phyloP scores from a whole-genome alignment of 768 basidiomycete species.

The Macrolepiota fuliginosa region DNA sequence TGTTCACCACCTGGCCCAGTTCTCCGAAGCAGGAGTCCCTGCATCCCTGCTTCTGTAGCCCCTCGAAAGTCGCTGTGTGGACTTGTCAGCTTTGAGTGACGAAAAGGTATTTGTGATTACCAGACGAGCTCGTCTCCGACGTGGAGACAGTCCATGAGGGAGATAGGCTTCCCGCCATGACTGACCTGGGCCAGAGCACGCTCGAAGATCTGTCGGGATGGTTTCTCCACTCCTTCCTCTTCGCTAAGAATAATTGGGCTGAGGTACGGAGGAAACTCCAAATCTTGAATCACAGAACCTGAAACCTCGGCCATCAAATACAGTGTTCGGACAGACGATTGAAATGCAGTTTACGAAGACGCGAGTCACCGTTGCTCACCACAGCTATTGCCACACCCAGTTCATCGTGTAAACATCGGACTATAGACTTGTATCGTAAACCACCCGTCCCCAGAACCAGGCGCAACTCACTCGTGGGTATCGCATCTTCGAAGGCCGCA shows the following conservation, averaged over 20 bases:
- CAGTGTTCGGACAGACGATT: background rate
- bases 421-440: conserved; percentile 25
- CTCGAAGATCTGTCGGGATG: conserved; percentile 56
- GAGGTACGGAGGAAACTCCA: conserved; percentile 49
- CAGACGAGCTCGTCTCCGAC: conserved; percentile 72
- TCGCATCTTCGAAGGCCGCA: conserved; percentile 31
- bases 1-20: conserved; percentile 44
- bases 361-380: conserved; percentile 70
- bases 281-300: conserved; percentile 58
- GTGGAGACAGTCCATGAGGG: conserved; percentile 52
- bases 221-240: conserved; percentile 69
- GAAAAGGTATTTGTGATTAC: conserved; percentile 34
- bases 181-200: conserved; percentile 33
- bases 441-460: background rate
- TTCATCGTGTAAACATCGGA: conserved; percentile 39
- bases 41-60: conserved; percentile 51
- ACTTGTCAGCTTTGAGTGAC: background rate
- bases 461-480: conserved; percentile 25
- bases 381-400: conserved; percentile 52
- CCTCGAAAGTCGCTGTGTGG: conserved; percentile 64
- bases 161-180: conserved; percentile 23
- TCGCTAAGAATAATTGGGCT: conserved; percentile 67
- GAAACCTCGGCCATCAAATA: conserved; percentile 1
- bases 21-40: conserved; percentile 57
- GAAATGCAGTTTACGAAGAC: conserved; percentile 53